A percentile compares a stretch with the other conserved stretches of the same genome.
phyloP scores from a whole-genome alignment of 2,329 filamentous ascomycete species.

The Pseudogymnoascus sp. region DNA sequence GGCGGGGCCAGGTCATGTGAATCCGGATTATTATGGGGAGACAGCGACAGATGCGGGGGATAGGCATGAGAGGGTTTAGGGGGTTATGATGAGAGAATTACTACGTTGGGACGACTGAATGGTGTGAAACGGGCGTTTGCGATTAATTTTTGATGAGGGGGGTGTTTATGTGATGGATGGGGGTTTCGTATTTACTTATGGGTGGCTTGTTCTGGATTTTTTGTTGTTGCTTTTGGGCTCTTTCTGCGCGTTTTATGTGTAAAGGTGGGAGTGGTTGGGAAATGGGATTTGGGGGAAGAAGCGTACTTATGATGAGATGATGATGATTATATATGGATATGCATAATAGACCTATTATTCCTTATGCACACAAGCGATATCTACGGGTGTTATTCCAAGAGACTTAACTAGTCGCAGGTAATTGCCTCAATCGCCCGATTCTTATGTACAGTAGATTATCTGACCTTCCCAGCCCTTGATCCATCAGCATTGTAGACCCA shows the following conservation, averaged over 20 bases:
- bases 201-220: not conserved
- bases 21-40: not conserved
- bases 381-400: not conserved
- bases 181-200: not conserved
- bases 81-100: not conserved
- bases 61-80: not conserved
- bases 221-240: not conserved
- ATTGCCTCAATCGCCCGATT: not conserved
- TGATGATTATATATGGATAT: slow-evolving; percentile 4
- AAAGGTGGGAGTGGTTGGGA: not conserved
- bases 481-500: not conserved
- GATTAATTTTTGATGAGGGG: not conserved
- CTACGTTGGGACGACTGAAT: not conserved
- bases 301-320: not conserved
- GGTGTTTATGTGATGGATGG: not conserved
- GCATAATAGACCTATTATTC: not conserved
- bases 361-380: not conserved
- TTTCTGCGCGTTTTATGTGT: not conserved
- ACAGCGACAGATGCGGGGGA: not conserved
- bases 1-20: not conserved
- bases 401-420: not conserved
- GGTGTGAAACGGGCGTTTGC: not conserved
- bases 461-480: not conserved
- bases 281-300: not conserved
- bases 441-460: not conserved